phyloP scores from a whole-genome alignment of 2,329 filamentous ascomycete genomes.

The Scortechinia acanthostroma region DNA sequence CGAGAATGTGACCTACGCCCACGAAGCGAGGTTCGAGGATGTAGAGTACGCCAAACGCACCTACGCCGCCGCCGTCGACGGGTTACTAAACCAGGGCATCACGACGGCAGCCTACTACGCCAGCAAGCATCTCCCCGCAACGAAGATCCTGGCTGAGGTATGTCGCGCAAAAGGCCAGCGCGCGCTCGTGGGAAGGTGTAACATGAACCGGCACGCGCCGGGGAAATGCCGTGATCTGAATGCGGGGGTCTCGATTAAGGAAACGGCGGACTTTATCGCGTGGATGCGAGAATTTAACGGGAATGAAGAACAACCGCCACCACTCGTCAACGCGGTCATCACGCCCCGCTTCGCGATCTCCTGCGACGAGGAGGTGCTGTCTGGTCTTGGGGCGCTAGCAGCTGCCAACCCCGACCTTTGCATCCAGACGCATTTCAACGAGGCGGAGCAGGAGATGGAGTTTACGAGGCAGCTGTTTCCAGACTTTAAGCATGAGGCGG shows the following conservation, averaged over 20 bases:
- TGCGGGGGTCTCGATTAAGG: slow-evolving; percentile 34
- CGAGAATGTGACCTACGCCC: slow-evolving; percentile 53
- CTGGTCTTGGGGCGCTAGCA: slow-evolving; percentile 45
- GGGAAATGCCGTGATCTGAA: slow-evolving; percentile 40
- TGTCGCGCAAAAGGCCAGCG: slow-evolving; percentile 45
- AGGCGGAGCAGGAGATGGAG: slow-evolving; percentile 50
- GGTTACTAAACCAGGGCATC: slow-evolving; percentile 52
- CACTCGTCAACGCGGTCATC: slow-evolving; percentile 40
- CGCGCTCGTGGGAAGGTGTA: slow-evolving; percentile 54
- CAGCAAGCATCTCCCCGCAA: slow-evolving; percentile 45
- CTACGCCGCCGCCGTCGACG: slow-evolving; percentile 43
- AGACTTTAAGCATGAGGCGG: slow-evolving; percentile 43
- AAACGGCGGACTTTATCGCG: slow-evolving; percentile 38
- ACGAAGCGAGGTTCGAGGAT: slow-evolving; percentile 53
- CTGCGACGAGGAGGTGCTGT: slow-evolving; percentile 44
- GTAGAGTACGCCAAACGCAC: slow-evolving; percentile 37
- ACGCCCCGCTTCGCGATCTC: slow-evolving; percentile 57
- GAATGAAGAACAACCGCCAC: slow-evolving; percentile 13
- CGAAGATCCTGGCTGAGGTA: slow-evolving; percentile 43
- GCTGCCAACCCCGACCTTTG: slow-evolving; percentile 35
- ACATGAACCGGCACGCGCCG: slow-evolving; percentile 50
- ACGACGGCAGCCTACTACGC: slow-evolving; percentile 57
- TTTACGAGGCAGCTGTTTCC: slow-evolving; percentile 48
- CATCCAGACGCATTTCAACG: slow-evolving; percentile 64
- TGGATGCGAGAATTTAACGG: slow-evolving; percentile 37